Base-by-base conservation (phyloP, 345 rosid species). In the Jatropha curcas region DNA sequence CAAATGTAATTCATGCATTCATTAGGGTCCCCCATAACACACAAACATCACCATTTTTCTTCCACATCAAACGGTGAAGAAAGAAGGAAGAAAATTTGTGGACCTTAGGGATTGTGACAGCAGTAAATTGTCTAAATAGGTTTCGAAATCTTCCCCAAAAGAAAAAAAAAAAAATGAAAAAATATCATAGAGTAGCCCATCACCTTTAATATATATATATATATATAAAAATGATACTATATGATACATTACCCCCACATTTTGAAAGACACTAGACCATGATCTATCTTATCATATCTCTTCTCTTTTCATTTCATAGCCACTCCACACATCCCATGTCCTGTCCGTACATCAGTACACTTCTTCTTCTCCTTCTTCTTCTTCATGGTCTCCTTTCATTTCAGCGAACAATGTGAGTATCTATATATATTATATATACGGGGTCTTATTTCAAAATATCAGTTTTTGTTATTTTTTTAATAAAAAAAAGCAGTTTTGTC, bases 211-310 rank as follows among this genome's bases (percentile, higher is more conserved):
- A 48, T 46, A 46, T 7, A 46, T 41, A 41, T n/a, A n/a, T n/a
- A n/a, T n/a, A 39, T 39, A 12, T 7, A 41, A 41, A 41, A 41
- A 7, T 41, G 11, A 41, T 35, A 51, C n/a, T n/a, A 30, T 28
- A 46, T 30, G 14, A 65, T 65, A n/a, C 39, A 45, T 28, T 25
- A 9, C 39, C 68, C 33, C 20, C 37, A 13, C 16, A 56, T n/a
- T 9, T 17, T 13, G 60, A 62, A 52, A 55, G 60, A 31, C 7
- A 43, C 57, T 30, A 39, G 60, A 53, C 74, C 68, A 72, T 60
- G 65, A 57, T 65, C 65, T 57, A 56, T 76, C 72, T 76, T n/a
- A 70, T 79, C 76, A 37, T 72, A 10, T 27, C 34, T 58, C 68
- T 73, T 53, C 48, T 16, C 70, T 7, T 19, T 12, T 57, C 35